Evolutionary conservation across 192 early-diverging fungal species (phyloP).

Genomic region (Coemansia sp.): DNA sequence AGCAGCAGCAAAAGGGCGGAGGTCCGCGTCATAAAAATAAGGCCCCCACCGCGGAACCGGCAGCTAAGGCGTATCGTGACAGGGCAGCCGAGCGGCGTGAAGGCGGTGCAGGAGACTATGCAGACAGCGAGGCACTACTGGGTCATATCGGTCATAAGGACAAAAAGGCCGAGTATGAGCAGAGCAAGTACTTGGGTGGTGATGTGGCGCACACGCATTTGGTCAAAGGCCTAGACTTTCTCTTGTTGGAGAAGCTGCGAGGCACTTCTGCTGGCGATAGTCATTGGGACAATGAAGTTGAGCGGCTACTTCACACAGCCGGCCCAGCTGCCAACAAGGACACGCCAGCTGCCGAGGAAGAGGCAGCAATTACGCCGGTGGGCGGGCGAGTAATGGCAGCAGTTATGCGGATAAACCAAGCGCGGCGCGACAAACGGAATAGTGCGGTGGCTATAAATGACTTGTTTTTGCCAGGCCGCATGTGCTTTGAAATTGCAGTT

Average conservation of each 20-base stretch:
- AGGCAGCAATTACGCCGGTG: constrained; percentile 1
- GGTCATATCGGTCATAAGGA: background rate
- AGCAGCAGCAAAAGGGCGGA: constrained; percentile 3
- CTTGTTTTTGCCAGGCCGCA: constrained; percentile 72
- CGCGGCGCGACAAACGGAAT: constrained; percentile 53
- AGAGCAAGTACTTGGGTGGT: constrained; percentile 88
- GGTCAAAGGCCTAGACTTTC: constrained; percentile 89
- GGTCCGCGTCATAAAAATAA: constrained; percentile 2
- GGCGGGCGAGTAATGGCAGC: constrained; percentile 28
- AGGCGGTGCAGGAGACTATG: constrained; percentile 25
- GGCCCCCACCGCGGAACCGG: background rate
- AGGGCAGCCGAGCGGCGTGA: constrained; percentile 86
- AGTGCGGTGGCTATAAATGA: constrained; percentile 57
- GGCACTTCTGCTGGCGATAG: constrained; percentile 44
- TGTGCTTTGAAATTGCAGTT: constrained; percentile 68
- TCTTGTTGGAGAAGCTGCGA: constrained; percentile 72
- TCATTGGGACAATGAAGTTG: constrained; percentile 46
- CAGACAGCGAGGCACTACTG: background rate
- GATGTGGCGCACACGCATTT: constrained; percentile 84
- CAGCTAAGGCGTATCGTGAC: constrained; percentile 68
- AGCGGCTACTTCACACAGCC: constrained; percentile 16
- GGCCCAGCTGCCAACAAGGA: background rate
- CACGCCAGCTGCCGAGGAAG: background rate
- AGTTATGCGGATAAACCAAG: constrained; percentile 29
- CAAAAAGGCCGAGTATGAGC: constrained; percentile 55